Base-by-base conservation (phyloP, 257 asterid species). In the Nicotiana sylvestris region DNA sequence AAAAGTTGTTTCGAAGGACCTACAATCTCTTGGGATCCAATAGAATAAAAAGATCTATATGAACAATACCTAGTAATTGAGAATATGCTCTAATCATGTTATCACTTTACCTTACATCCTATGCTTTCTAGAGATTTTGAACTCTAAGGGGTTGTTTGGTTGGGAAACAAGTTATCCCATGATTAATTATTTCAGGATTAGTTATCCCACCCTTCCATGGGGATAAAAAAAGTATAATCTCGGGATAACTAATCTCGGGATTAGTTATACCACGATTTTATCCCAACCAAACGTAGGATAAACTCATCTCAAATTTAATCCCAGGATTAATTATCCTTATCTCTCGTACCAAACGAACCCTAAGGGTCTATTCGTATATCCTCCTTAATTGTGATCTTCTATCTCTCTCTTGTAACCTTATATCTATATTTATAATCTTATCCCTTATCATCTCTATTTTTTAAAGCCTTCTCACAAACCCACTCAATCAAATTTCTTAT, bases 401-500 rank as follows among this genome's bases (percentile, higher is more conserved):
- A 27, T 64, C 69, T 29, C 15, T 62, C 68, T 13, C 67, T 11
- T 64, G 58, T 70, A 32, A 70, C 2, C 78, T 43, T 39, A 43
- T 70, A 70, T 10, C 13, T 55, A 55, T 70, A 70, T 1, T 43
- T 43, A 43, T 43, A 9, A 43, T 43, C 3, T 6, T 12, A 43
- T 21, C 11, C 78, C 79, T 6, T 25, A 25, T 72, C 61, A 46
- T 21, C 78, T 25, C 35, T 43, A 43, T 43, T 21, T 43, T 43
- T 55, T n/a, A n/a, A 69, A 62, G 68, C 10, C 78, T 43, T 11
- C n/a, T 70, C 17, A 25, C 4, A 72, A 11, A 3, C 79, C 79
- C 79, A 72, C 6, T 46, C 61, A 51, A 72, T 72, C 77, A 39
- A 39, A 69, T 39, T 69, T 69, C 77, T 70, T 4, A 64, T 64